Base-by-base conservation (phyloP, 208 protist genomes). In the Eutreptiella sp. region DNA sequence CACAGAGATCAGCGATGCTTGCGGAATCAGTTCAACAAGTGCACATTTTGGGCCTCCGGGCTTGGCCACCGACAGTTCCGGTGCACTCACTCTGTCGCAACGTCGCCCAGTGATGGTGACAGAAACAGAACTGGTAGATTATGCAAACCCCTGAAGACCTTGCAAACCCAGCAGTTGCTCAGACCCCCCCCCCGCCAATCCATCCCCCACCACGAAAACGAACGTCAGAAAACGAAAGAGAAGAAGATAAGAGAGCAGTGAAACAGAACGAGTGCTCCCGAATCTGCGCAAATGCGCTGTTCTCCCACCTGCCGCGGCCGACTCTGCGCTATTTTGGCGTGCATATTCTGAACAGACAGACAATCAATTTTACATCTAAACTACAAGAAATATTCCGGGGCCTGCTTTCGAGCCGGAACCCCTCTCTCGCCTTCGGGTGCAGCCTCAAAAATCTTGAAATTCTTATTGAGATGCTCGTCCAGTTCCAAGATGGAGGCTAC, bases 361-460 rank as follows among this genome's bases (percentile, higher is more conserved):
- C 11, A 42, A 38, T 11, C 11, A n/a, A n/a, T 11, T 21, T 11
- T 21, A 42, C 45, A n/a, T 21, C 11, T 11, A 43, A 16, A 57
- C 60, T 59, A 88, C n/a, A 88, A 48, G 55, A 88, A 88, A 63
- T 88, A 88, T 48, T 88, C 80, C 0, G 82, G 63, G 27, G 70
- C 47, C 1, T 75, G 65, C 38, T 72, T 74, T 35, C 79, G 77
- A 28, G 71, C 74, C 0, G 82, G 80, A n/a, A 77, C 55, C 21
- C 77, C 84, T 28, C 84, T 47, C 23, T 42, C 75, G 24, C 83
- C 75, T 29, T 84, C 69, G 23, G 87, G 89, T n/a, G 87, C 92
- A 0, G 80, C 92, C 21, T 89, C 77, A 65, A 97, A 97, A 19
- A 94, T 89, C 39, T 85, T 88, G 66, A 89, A 94, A 14, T 83